Evolutionary conservation across 2,329 filamentous ascomycete species (phyloP).

Genomic region (Colletotrichum sp.): DNA sequence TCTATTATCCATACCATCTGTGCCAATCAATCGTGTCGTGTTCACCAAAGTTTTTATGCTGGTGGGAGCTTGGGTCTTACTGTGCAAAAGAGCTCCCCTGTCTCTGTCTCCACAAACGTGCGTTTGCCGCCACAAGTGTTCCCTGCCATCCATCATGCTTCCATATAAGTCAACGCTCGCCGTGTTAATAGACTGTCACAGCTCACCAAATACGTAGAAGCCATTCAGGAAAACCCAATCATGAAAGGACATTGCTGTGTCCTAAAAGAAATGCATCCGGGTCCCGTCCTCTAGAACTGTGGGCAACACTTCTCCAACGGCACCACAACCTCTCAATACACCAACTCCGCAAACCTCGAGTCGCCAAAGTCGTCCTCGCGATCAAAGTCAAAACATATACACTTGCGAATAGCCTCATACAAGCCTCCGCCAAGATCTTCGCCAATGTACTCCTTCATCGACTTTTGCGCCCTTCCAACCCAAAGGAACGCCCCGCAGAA

Average conservation of each 20-base stretch:
- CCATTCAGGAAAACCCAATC: neutral
- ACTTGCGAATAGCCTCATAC: neutral
- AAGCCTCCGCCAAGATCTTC: neutral
- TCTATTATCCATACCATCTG: conserved; percentile 27
- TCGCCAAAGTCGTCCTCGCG: neutral
- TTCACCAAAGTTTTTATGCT: too few relatives aligned
- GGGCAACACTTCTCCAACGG: conserved; percentile 25
- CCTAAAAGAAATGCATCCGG: neutral
- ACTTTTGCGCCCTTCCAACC: neutral
- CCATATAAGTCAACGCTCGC: neutral
- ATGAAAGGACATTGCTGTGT: neutral
- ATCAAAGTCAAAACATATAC: neutral
- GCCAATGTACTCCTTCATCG: neutral
- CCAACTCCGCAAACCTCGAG: neutral
- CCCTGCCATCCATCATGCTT: neutral
- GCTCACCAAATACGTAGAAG: neutral
- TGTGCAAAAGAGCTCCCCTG: neutral
- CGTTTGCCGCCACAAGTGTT: neutral
- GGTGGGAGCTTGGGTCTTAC: neutral
- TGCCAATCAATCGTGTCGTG: neutral
- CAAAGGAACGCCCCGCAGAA: neutral
- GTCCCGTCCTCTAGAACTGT: neutral
- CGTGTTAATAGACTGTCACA: neutral
- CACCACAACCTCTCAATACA: conserved; percentile 2
- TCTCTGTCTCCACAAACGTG: neutral